A percentile compares a stretch with the other conserved stretches of the same genome.
Conservation (phyloP, 2,329 filamentous ascomycete genomes). For the Karstenula rhodostoma region DNA sequence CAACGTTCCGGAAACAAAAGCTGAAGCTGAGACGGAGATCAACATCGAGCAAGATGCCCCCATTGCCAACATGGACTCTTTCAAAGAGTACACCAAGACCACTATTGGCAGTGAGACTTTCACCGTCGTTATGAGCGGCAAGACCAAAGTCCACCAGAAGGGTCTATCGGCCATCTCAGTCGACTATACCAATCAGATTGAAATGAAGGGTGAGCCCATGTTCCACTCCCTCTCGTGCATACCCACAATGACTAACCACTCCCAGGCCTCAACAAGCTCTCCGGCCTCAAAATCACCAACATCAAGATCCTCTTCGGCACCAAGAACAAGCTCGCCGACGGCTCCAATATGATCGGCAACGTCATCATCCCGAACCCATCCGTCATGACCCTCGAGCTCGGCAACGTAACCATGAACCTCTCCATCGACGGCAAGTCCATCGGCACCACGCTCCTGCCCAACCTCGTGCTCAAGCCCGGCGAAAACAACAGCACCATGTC, state of each 20-base stretch:
- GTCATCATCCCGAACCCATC: slow-evolving; percentile 71
- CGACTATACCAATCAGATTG: slow-evolving; percentile 64
- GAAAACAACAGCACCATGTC: slow-evolving; percentile 64
- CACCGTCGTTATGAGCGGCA: slow-evolving; percentile 60
- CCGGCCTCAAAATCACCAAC: slow-evolving; percentile 29
- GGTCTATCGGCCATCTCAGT: slow-evolving; percentile 59
- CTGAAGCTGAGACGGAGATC: slow-evolving; percentile 52
- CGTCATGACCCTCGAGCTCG: slow-evolving; percentile 70
- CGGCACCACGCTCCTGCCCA: slow-evolving; percentile 65
- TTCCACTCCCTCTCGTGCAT: not conserved
- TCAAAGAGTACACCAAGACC: slow-evolving; percentile 59
- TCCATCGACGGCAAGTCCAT: slow-evolving; percentile 61
- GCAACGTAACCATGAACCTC: slow-evolving; percentile 70
- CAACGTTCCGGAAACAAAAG: slow-evolving; percentile 55
- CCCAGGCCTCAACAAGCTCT: slow-evolving; percentile 9
- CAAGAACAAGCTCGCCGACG: slow-evolving; percentile 48
- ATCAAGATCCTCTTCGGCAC: slow-evolving; percentile 57
- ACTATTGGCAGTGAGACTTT: slow-evolving; percentile 60
- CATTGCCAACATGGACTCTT: slow-evolving; percentile 55
- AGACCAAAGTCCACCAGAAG: slow-evolving; percentile 60
- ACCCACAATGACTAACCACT: not conserved
- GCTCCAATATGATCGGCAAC: slow-evolving; percentile 68
- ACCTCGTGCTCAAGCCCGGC: slow-evolving; percentile 68
- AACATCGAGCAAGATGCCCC: slow-evolving; percentile 55
- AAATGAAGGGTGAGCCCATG: slow-evolving; percentile 60